phyloP scores from a whole-genome alignment of 805 yeast genomes.

The Saturnispora besseyi region DNA sequence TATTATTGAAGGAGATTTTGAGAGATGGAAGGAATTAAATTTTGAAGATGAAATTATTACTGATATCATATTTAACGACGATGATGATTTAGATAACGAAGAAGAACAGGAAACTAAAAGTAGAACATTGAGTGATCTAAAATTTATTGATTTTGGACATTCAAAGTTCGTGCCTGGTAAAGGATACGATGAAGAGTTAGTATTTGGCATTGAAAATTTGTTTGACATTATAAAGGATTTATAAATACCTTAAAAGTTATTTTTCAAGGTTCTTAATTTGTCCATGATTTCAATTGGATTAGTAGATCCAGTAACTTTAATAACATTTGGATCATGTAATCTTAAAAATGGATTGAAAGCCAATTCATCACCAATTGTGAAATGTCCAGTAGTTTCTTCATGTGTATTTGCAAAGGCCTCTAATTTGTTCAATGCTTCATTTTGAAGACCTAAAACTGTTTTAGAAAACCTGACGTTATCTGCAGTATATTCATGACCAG shows the following conservation, averaged over 20 bases:
- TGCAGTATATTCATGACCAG: slow-evolving; percentile 94
- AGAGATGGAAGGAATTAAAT: slow-evolving; percentile 35
- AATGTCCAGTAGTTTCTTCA: slow-evolving; percentile 77
- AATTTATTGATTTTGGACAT: slow-evolving; percentile 88
- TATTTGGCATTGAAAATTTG: slow-evolving; percentile 62
- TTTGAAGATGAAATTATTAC: slow-evolving; percentile 27
- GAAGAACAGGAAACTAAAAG: slow-evolving; percentile 24
- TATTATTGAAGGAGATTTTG: slow-evolving; percentile 58
- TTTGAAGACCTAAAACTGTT: slow-evolving; percentile 43
- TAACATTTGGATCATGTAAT: slow-evolving; percentile 53
- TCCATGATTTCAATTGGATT: slow-evolving; percentile 56
- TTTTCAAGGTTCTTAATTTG: slow-evolving; percentile 67
- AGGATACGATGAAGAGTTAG: slow-evolving; percentile 64
- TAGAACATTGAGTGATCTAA: slow-evolving; percentile 45
- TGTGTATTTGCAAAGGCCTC: slow-evolving; percentile 41
- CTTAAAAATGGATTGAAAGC: slow-evolving; percentile 86
- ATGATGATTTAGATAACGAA: slow-evolving; percentile 17
- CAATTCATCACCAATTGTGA: slow-evolving; percentile 78
- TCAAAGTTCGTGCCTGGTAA: slow-evolving; percentile 51
- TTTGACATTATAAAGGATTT: slow-evolving; percentile 33
- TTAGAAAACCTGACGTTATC: slow-evolving; percentile 73
- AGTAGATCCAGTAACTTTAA: slow-evolving; percentile 45
- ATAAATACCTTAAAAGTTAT: slow-evolving; percentile 32
- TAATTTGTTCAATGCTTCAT: slow-evolving; percentile 43
- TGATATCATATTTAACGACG: slow-evolving; percentile 33